Percentiles rank a stretch among this genome's conserved stretches.
These are phyloP conservation scores for Osmozyma mogii DNA, from an alignment of 805 yeast species.

Conservation along the genomic window DNA sequence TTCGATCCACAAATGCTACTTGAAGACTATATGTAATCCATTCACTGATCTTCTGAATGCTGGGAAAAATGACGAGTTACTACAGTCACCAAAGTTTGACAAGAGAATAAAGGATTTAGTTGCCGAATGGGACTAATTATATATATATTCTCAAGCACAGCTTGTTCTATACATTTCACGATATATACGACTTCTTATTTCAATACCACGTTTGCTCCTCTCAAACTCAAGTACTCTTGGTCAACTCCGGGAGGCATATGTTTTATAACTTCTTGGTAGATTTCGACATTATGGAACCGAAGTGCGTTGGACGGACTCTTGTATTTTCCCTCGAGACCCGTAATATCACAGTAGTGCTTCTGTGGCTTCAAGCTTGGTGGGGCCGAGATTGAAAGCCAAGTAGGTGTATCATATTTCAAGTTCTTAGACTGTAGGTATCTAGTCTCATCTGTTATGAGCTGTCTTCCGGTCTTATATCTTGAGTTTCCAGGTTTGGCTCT, in stretches of 20 bases:
- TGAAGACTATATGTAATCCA: constrained; percentile 55
- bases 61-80: constrained; percentile 14
- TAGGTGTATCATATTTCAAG: constrained; percentile 45
- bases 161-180: no score
- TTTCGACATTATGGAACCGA: constrained; percentile 76
- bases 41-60: constrained; percentile 29
- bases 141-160: no score
- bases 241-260: constrained; percentile 86
- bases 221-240: constrained; percentile 79
- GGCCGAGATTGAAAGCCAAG: constrained; percentile 65
- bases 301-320: constrained; percentile 67
- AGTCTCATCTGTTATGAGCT: constrained; percentile 69
- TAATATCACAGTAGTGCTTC: constrained; percentile 85
- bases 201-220: constrained; percentile 83
- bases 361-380: constrained; percentile 82
- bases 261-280: constrained; percentile 63
- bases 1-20: constrained; percentile 45
- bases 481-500: constrained; percentile 44
- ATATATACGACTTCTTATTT: constrained; percentile 23
- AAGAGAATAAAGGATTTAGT: constrained; percentile 20
- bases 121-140: constrained; percentile 14
- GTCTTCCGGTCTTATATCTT: constrained; percentile 68
- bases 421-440: constrained; percentile 45
- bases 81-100: constrained; percentile 27
- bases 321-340: constrained; percentile 78